phyloP scores from a whole-genome alignment of 192 early-diverging fungal species.

The Mortierella claussenii region DNA sequence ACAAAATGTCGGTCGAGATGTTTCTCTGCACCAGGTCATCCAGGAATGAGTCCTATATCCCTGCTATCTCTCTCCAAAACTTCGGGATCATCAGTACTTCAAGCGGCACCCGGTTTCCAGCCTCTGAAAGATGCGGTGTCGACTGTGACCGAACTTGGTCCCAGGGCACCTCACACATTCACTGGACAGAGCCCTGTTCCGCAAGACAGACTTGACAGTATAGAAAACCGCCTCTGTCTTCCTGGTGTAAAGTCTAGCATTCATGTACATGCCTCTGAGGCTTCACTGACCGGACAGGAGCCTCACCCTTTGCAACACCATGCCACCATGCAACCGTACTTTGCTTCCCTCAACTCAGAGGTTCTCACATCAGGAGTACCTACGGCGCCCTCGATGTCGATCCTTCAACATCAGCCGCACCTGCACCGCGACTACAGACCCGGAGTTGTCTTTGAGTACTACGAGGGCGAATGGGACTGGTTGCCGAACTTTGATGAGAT shows the following conservation, averaged over 20 bases:
- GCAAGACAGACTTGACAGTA: neutral
- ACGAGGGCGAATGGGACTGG: constrained; percentile 53
- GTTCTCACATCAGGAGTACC: neutral
- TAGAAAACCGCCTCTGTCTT: neutral
- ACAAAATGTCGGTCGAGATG: constrained; percentile 24
- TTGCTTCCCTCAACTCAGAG: neutral
- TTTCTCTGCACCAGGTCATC: constrained; percentile 26
- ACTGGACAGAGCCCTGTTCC: too few relatives aligned
- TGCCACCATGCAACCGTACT: constrained; percentile 23
- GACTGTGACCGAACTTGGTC: neutral
- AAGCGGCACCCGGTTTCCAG: neutral
- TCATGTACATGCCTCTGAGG: neutral
- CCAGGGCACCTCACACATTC: neutral
- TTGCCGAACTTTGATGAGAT: constrained; percentile 52
- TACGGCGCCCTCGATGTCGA: neutral
- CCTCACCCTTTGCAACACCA: constrained; percentile 25
- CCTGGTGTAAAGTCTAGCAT: neutral
- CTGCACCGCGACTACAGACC: constrained; percentile 31
- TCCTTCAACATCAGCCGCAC: constrained; percentile 10
- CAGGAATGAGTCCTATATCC: constrained; percentile 9
- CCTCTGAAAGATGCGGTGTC: neutral
- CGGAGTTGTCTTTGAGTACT: constrained; percentile 48
- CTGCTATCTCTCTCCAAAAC: neutral
- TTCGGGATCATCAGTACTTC: neutral
- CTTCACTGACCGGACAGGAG: neutral